These are phyloP conservation scores for Fusarium bulbicola DNA, from an alignment of 2,329 filamentous ascomycete species.

Conservation along the genomic window DNA sequence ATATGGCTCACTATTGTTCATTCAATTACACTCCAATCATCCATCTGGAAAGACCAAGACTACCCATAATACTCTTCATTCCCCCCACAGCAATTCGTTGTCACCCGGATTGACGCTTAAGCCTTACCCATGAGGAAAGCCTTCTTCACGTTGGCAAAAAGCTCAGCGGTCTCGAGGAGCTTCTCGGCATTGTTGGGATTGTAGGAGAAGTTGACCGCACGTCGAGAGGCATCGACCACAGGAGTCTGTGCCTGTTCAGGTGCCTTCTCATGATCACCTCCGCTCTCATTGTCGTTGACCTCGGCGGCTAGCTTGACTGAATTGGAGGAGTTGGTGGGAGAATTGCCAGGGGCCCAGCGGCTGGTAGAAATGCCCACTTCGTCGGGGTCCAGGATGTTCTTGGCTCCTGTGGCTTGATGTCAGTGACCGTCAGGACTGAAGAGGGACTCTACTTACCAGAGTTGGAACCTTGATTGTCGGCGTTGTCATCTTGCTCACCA, in stretches of 20 bases:
- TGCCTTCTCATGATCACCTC: neutral
- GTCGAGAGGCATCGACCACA: neutral
- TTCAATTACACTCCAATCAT: neutral
- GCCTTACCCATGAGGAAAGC: conserved; percentile 7
- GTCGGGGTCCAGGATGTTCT: neutral
- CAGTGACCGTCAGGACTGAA: neutral
- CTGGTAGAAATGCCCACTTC: conserved; percentile 17
- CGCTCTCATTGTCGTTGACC: neutral
- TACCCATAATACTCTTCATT: neutral
- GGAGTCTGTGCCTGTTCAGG: neutral
- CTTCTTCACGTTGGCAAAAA: conserved; percentile 18
- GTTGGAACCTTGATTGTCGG: neutral
- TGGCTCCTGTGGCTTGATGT: neutral
- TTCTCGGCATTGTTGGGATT: conserved; percentile 7
- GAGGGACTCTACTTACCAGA: neutral
- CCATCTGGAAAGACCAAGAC: neutral
- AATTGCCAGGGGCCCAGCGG: conserved; percentile 8
- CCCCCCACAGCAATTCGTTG: neutral
- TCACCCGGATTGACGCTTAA: neutral
- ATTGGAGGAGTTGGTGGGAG: neutral
- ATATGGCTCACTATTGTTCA: neutral
- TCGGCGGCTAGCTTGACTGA: neutral
- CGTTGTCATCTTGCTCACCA: neutral
- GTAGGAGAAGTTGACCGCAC: conserved; percentile 1
- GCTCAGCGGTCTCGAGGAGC: neutral